phyloP scores from a whole-genome alignment of 371 early-diverging fungal species.

The Circinella umbellata region DNA sequence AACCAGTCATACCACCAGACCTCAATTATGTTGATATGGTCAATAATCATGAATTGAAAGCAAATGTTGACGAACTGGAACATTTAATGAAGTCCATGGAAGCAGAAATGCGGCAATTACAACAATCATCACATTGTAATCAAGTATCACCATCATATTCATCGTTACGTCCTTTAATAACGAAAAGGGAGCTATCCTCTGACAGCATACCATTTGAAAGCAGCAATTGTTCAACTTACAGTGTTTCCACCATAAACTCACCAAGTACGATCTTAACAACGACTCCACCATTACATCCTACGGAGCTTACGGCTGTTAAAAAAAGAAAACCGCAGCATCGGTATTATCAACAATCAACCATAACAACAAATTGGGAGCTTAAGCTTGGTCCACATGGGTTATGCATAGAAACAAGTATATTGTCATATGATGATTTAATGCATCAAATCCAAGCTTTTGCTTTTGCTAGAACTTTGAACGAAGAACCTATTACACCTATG shows the following conservation, averaged over 20 bases:
- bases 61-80: conserved; percentile 17
- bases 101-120: conserved; percentile 15
- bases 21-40: conserved; percentile 16
- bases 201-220: neutral
- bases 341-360: neutral
- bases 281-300: neutral
- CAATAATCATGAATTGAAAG: conserved; percentile 15
- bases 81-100: conserved; percentile 14
- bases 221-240: neutral
- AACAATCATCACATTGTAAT: conserved; percentile 8
- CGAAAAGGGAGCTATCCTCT: neutral
- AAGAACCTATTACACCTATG: conserved; percentile 1
- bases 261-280: neutral
- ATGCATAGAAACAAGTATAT: conserved; percentile 29
- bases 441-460: conserved; percentile 13
- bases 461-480: neutral
- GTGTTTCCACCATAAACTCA: neutral
- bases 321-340: neutral
- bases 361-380: conserved; percentile 19
- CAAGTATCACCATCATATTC: neutral
- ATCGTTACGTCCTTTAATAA: no score
- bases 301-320: neutral
- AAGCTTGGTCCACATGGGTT: conserved; percentile 20
- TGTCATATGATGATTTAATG: conserved; percentile 23
- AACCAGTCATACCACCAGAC: conserved; percentile 17